Base-by-base conservation (phyloP, 208 protist species). In the Leishmania tarentolae region DNA sequence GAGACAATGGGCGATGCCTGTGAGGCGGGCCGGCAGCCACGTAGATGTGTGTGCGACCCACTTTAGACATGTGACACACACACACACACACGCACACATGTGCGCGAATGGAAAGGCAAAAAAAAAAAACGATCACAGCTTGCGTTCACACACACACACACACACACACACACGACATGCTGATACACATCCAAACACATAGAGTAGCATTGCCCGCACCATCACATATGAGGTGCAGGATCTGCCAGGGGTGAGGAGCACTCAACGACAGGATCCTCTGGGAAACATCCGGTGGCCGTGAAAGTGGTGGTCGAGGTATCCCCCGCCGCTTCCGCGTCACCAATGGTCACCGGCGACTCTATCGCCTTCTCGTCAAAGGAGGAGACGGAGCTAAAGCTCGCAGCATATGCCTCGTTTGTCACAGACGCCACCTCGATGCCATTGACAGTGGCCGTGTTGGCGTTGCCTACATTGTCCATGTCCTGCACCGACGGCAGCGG, bases 301-400 rank as follows among this genome's bases (percentile, higher is more conserved):
- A 28, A 2, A 52, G 8, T 31, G n/a, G 3, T 28, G 68, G 44
- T 11, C 40, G 24, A 40, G 31, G 24, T 17, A 56, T 37, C 31
- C 3, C 21, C 56, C 17, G 35, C 37, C 74, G 40, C 19, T 42
- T 52, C 37, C 40, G 37, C 24, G 4, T 42, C 40, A 46, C 15
- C 73, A 37, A 8, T 19, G 31, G n/a, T 11, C 19, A 40, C 24
- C 35, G 37, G 53, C 6, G 47, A 47, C 40, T 66, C 56, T 21
- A 11, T 3, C 7, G 28, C 52, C 50, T 28, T 56, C 31, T 59
- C 70, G 72, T 75, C 59, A n/a, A 78, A 81, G n/a, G 77, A 81
- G 24, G 77, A 79, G 13, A 85, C 44, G 44, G 77, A 85, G 76
- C 82, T 85, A 66, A 81, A 81, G 72, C 73, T 66, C 2, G 53